Evolutionary conservation across 106 monocot species (phyloP), one percentile per base, ranked within the genome.

Genomic region (Platanthera zijinensis): DNA sequence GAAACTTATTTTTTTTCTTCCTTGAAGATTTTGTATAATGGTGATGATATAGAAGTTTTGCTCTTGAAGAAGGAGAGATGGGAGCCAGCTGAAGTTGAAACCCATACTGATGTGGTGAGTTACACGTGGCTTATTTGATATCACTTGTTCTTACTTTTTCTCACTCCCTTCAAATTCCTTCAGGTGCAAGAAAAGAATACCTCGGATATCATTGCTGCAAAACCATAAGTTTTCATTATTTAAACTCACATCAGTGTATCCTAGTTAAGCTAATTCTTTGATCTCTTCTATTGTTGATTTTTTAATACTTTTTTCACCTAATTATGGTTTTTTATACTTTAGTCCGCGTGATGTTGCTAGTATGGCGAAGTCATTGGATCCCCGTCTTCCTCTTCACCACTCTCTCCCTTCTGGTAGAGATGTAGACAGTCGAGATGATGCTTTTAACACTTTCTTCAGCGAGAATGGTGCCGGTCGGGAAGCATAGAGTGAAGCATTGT

Each of bases 41-140:
- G 87, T 83, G 90, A 85, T 78, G 90, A 90, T 73, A 52, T 83
- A 19, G 90, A 90, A 74, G 75, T 75, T 28, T 45, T 90, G 50
- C 32, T 81, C 39, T 69, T 88, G 5, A 84, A 82, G 81, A 51
- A 88, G 7, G 88, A 90, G 62, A 74, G 62, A 2, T 90, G 83
- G 83, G 83, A 87, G 51, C 62, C 81, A 19, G n/a, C 74, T 76
- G 75, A 79, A 51, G 68, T 32, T 69, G 80, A 70, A 57, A 76
- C 51, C 4, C 19, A 62, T 13, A 57, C 14, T 10, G 72, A 47
- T 61, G 75, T 11, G 84, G 84, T 84, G 57, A 47, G 81, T 71
- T 30, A 49, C 9, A 2, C 67, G 45, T 53, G 6, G 11, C 57
- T 70, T 19, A 18, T 28, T 1, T 61, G 25, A 12, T 68, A 4